A percentile compares a stretch with the other conserved stretches of the same genome.
phyloP scores from a whole-genome alignment of 1,284 basidiomycete genomes.

The Athelia sp. region DNA sequence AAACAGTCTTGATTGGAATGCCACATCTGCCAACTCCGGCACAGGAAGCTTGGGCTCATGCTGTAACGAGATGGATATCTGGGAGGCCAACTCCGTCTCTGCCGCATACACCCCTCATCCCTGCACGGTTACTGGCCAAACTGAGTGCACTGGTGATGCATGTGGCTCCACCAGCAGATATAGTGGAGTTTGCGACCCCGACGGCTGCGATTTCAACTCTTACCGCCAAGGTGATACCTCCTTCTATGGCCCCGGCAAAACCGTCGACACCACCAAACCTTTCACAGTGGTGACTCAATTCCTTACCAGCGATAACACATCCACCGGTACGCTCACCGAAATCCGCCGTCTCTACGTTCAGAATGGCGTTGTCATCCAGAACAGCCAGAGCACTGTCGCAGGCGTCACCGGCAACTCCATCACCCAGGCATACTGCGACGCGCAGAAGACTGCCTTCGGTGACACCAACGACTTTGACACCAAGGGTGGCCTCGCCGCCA shows the following conservation, averaged over 20 bases:
- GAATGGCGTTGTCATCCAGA: slow-evolving; percentile 44
- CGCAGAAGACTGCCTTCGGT: slow-evolving; percentile 34
- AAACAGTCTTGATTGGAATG: slow-evolving; percentile 27
- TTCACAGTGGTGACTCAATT: slow-evolving; percentile 56
- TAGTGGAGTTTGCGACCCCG: slow-evolving; percentile 40
- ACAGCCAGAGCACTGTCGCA: slow-evolving; percentile 39
- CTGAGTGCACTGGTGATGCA: slow-evolving; percentile 28
- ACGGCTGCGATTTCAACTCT: slow-evolving; percentile 54
- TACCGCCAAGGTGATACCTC: slow-evolving; percentile 45
- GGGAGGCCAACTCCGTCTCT: slow-evolving; percentile 50
- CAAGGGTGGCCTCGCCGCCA: slow-evolving; percentile 38
- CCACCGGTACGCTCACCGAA: slow-evolving; percentile 38
- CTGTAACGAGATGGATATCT: slow-evolving; percentile 56
- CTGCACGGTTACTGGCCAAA: slow-evolving; percentile 35
- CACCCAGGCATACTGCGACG: slow-evolving; percentile 35
- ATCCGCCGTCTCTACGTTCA: slow-evolving; percentile 51
- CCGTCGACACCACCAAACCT: slow-evolving; percentile 38
- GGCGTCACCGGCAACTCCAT: slow-evolving; percentile 35
- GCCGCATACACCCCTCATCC: slow-evolving; percentile 49
- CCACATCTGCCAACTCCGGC: slow-evolving; percentile 26
- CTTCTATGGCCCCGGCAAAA: slow-evolving; percentile 43
- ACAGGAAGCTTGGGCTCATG: slow-evolving; percentile 43
- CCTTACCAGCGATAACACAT: slow-evolving; percentile 39
- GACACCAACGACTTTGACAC: slow-evolving; percentile 40
- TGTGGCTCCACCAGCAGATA: slow-evolving; percentile 27